Conservation (phyloP, 805 yeast species). For the Millerago galiae region DNA sequence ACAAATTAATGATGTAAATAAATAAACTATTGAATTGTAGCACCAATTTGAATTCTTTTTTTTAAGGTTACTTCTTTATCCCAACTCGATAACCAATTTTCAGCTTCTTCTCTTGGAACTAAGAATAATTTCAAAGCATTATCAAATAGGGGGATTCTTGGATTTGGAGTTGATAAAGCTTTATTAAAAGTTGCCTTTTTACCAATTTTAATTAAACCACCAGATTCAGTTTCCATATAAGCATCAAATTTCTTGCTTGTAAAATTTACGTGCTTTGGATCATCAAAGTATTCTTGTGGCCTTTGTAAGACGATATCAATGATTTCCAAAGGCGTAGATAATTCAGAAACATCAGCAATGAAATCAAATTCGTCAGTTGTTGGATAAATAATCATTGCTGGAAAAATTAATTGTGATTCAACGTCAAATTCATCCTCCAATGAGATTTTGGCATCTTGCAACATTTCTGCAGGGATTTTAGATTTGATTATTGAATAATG, state of each 20-base stretch:
- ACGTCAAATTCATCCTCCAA: conserved; percentile 61
- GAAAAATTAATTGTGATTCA: conserved; percentile 76
- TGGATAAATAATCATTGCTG: conserved; percentile 78
- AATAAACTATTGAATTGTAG: neutral
- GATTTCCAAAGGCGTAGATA: conserved; percentile 57
- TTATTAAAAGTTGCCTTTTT: conserved; percentile 62
- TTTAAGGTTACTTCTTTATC: conserved; percentile 51
- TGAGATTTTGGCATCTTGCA: conserved; percentile 45
- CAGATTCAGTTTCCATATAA: conserved; percentile 74
- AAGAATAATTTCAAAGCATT: conserved; percentile 63
- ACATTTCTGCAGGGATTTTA: conserved; percentile 46
- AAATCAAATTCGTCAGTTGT: conserved; percentile 79
- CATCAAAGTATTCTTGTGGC: conserved; percentile 62
- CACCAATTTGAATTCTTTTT: conserved; percentile 28
- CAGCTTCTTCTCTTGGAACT: conserved; percentile 66
- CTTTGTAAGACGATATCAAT: conserved; percentile 55
- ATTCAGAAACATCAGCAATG: conserved; percentile 68
- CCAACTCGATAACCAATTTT: conserved; percentile 64
- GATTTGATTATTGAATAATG: conserved; percentile 45
- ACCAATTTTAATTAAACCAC: conserved; percentile 84
- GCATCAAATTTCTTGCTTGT: conserved; percentile 54
- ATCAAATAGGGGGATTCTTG: conserved; percentile 75
- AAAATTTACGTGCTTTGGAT: conserved; percentile 55
- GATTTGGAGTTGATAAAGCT: conserved; percentile 53
- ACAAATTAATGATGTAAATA: neutral